phyloP scores from a whole-genome alignment of 2,329 filamentous ascomycete genomes.

The Cryphonectria naterciae region DNA sequence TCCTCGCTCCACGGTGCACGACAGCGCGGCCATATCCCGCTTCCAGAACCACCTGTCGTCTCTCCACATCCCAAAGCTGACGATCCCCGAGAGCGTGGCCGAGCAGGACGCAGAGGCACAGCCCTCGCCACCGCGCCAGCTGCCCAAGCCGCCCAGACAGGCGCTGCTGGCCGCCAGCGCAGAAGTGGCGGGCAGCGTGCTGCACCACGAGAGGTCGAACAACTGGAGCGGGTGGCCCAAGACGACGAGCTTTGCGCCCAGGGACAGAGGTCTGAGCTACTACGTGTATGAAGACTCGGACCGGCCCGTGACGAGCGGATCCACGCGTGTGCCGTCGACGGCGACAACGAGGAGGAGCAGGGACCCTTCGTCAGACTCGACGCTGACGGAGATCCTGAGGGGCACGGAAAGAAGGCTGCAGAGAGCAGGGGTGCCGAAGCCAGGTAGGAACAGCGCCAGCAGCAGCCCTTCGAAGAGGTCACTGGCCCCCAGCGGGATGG shows the following conservation, averaged over 20 bases:
- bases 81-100: slow-evolving; percentile 21
- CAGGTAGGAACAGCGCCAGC: background rate
- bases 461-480: slow-evolving; percentile 5
- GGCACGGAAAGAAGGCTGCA: slow-evolving; percentile 57
- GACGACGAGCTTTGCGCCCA: slow-evolving; percentile 9
- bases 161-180: slow-evolving; percentile 25
- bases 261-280: slow-evolving; percentile 24
- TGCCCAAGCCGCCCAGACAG: slow-evolving; percentile 28
- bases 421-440: slow-evolving; percentile 30
- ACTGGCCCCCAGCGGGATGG: slow-evolving; percentile 22
- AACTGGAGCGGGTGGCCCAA: slow-evolving; percentile 1
- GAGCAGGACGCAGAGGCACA: slow-evolving; percentile 14
- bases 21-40: slow-evolving; percentile 10
- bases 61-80: slow-evolving; percentile 3
- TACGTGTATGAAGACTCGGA: slow-evolving; percentile 26
- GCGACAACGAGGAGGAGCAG: slow-evolving; percentile 32
- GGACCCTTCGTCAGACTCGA: slow-evolving; percentile 48
- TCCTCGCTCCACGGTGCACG: background rate
- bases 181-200: background rate
- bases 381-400: slow-evolving; percentile 55
- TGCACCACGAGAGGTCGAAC: background rate
- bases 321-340: slow-evolving; percentile 23
- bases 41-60: slow-evolving; percentile 25
- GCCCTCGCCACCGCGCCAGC: slow-evolving; percentile 26
- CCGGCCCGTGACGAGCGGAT: slow-evolving; percentile 19